Percentiles rank a stretch among this genome's conserved stretches.
phyloP scores from a whole-genome alignment of 2,329 filamentous ascomycete genomes.

The Pezicula radicicola region DNA sequence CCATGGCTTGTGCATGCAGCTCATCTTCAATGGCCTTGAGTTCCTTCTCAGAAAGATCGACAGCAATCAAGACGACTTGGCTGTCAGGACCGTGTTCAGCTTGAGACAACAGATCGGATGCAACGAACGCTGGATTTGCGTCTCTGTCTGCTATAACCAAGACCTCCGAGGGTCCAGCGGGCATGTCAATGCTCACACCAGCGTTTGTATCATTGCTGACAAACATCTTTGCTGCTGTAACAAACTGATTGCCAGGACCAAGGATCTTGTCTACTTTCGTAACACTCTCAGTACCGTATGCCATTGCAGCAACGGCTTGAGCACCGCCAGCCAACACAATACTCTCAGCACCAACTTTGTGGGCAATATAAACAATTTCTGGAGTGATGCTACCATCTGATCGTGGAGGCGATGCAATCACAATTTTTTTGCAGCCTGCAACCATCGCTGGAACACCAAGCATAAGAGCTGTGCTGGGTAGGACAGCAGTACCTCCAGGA shows the following conservation, averaged over 20 bases:
- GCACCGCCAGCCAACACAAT: slow-evolving; percentile 95
- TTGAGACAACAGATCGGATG: slow-evolving; percentile 90
- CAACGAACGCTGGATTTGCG: slow-evolving; percentile 91
- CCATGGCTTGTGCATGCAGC: slow-evolving; percentile 81
- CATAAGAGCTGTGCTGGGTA: slow-evolving; percentile 97
- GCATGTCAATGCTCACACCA: slow-evolving; percentile 96
- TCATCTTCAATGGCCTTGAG: slow-evolving; percentile 87
- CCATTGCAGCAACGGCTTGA: slow-evolving; percentile 93
- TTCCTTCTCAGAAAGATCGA: slow-evolving; percentile 71
- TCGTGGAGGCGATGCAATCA: slow-evolving; percentile 87
- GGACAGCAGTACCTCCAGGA: slow-evolving; percentile 92
- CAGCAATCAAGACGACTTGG: slow-evolving; percentile 87
- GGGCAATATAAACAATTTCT: slow-evolving; percentile 94
- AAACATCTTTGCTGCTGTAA: slow-evolving; percentile 97
- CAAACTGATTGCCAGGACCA: slow-evolving; percentile 96
- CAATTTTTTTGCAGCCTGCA: slow-evolving; percentile 91
- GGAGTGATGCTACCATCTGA: slow-evolving; percentile 88
- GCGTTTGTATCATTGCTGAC: slow-evolving; percentile 97
- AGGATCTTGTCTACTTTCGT: slow-evolving; percentile 99
- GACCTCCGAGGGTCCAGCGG: slow-evolving; percentile 92
- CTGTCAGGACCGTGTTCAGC: slow-evolving; percentile 96
- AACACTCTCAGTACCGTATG: slow-evolving; percentile 92
- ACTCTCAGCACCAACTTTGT: slow-evolving; percentile 93
- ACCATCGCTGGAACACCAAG: slow-evolving; percentile 97
- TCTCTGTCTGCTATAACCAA: slow-evolving; percentile 90